A percentile compares a stretch with the other conserved stretches of the same genome.
Conservation (phyloP, 2,329 filamentous ascomycete genomes). For the Aspergillus fumigatiaffinis region DNA sequence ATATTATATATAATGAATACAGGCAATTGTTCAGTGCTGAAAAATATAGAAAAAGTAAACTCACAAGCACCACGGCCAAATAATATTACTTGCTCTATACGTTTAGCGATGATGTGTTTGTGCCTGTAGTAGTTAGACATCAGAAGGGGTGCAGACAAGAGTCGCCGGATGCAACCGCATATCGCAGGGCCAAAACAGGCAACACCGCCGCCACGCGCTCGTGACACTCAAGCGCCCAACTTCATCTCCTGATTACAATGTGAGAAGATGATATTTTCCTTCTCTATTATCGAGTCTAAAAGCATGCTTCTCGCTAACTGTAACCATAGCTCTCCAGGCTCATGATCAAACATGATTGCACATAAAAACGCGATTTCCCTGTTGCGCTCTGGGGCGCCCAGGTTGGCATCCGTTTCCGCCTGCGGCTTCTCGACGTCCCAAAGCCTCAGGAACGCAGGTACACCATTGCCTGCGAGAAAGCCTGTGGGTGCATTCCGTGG, state of each 20-base stretch:
- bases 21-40: background rate
- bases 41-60: background rate
- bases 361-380: conserved; percentile 17
- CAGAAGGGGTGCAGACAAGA: background rate
- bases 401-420: conserved; percentile 20
- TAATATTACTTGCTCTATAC: background rate
- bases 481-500: conserved; percentile 68
- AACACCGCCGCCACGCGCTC: conserved; percentile 12
- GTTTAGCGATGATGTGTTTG: background rate
- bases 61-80: background rate
- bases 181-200: conserved; percentile 8
- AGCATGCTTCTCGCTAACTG: conserved; percentile 6
- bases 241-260: background rate
- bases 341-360: conserved; percentile 9
- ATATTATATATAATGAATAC: background rate
- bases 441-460: conserved; percentile 32
- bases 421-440: conserved; percentile 37
- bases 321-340: background rate
- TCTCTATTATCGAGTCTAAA: background rate
- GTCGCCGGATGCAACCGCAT: conserved; percentile 17
- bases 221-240: background rate
- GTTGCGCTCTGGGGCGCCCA: conserved; percentile 10
- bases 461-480: conserved; percentile 54
- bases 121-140: background rate
- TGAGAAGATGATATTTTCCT: background rate